Percentiles rank a stretch among this genome's conserved stretches.
phyloP scores from a whole-genome alignment of 2,329 filamentous ascomycete genomes.

The Tolypocladium tropicale region DNA sequence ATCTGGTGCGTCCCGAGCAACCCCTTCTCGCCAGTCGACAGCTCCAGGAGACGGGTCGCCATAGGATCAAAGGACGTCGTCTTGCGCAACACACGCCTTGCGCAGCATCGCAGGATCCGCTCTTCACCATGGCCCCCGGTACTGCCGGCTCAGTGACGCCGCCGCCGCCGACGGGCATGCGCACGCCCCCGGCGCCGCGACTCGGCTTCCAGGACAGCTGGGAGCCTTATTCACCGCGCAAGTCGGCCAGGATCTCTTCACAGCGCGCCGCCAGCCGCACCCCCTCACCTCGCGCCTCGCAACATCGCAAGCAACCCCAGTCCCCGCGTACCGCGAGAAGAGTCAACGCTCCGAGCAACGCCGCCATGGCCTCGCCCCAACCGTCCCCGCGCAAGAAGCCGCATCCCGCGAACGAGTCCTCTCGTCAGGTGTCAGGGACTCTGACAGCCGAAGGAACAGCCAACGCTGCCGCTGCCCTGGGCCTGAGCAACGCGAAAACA shows the following conservation, averaged over 20 bases:
- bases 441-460: slow-evolving; percentile 33
- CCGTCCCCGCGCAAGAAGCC: slow-evolving; percentile 42
- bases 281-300: slow-evolving; percentile 38
- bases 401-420: slow-evolving; percentile 33
- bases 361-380: slow-evolving; percentile 30
- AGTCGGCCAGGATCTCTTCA: slow-evolving; percentile 54
- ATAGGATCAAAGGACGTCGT: not conserved
- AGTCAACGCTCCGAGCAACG: slow-evolving; percentile 13
- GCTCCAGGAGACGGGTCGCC: not conserved
- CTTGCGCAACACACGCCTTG: not conserved
- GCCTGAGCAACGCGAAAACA: slow-evolving; percentile 17
- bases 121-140: slow-evolving; percentile 16
- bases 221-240: slow-evolving; percentile 63
- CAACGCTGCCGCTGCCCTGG: slow-evolving; percentile 31
- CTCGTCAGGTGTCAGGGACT: slow-evolving; percentile 34
- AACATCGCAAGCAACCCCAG: slow-evolving; percentile 16
- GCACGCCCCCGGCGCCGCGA: slow-evolving; percentile 59
- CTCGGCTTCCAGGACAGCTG: slow-evolving; percentile 59
- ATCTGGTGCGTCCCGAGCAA: slow-evolving; percentile 4
- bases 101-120: slow-evolving; percentile 5
- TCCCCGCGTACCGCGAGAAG: slow-evolving; percentile 24
- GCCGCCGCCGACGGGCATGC: slow-evolving; percentile 46
- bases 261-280: slow-evolving; percentile 43
- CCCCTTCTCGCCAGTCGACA: slow-evolving; percentile 9
- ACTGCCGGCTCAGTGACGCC: slow-evolving; percentile 40